Percentiles rank a stretch among this genome's conserved stretches.
phyloP scores from a whole-genome alignment of 306 rosid species.

The Malus sylvestris region DNA sequence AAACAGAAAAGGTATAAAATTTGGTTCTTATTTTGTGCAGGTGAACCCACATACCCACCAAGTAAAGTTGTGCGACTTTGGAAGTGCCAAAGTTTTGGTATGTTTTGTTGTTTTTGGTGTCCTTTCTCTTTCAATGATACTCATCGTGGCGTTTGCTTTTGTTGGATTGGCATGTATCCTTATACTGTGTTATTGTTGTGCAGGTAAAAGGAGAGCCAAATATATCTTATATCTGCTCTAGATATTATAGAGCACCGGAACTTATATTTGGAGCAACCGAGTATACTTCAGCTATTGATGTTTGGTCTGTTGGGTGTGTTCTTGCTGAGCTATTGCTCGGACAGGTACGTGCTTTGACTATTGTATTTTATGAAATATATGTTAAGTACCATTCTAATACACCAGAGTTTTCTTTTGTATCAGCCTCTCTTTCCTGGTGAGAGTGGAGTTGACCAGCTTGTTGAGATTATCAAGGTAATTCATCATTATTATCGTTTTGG shows the following conservation, averaged over 20 bases:
- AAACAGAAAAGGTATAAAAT: not conserved
- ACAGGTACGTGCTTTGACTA: constrained; percentile 50
- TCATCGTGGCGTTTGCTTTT: constrained; percentile 7
- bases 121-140: not conserved
- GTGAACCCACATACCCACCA: constrained; percentile 98
- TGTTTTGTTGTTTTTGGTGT: constrained; percentile 9
- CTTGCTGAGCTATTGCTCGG: constrained; percentile 94
- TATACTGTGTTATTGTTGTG: constrained; percentile 11
- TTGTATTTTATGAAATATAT: not conserved
- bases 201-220: constrained; percentile 98
- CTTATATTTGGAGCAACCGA: constrained; percentile 99
- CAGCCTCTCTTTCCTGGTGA: constrained; percentile 98
- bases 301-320: constrained; percentile 98
- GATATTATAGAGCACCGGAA: constrained; percentile 96
- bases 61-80: constrained; percentile 92
- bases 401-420: not conserved
- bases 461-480: constrained; percentile 91
- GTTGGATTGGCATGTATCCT: not conserved
- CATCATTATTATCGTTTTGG: not conserved
- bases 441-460: constrained; percentile 98
- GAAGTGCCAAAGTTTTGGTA: constrained; percentile 98
- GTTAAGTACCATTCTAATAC: not conserved
- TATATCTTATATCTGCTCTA: constrained; percentile 90
- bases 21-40: constrained; percentile 30
- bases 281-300: constrained; percentile 84